Evolutionary conservation across 805 yeast genomes (phyloP).

Genomic region (Novakomyces olei): DNA sequence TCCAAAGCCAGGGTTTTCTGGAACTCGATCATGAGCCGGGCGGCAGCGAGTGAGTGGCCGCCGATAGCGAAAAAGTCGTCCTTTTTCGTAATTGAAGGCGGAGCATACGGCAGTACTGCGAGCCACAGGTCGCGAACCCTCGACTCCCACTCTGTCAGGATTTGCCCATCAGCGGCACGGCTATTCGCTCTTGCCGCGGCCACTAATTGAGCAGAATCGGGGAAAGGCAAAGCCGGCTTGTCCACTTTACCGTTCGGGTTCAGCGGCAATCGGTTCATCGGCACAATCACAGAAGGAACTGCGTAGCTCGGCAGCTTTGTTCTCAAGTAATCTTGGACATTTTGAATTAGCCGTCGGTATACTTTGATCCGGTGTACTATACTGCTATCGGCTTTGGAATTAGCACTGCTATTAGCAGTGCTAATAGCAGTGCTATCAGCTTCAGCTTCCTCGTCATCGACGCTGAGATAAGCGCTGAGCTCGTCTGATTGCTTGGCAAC

Average conservation of each 20-base stretch:
- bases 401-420: background rate
- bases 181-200: slow-evolving; percentile 38
- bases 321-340: slow-evolving; percentile 61
- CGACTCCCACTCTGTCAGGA: slow-evolving; percentile 41
- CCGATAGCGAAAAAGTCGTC: slow-evolving; percentile 95
- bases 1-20: slow-evolving; percentile 59
- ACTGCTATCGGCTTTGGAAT: too few relatives aligned
- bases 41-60: slow-evolving; percentile 92
- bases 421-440: slow-evolving; percentile 21
- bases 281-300: slow-evolving; percentile 77
- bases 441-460: slow-evolving; percentile 21
- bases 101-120: slow-evolving; percentile 60
- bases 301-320: slow-evolving; percentile 84
- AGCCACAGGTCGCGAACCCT: slow-evolving; percentile 68
- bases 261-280: slow-evolving; percentile 64
- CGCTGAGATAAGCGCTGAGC: slow-evolving; percentile 18
- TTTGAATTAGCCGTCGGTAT: slow-evolving; percentile 55
- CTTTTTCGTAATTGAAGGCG: slow-evolving; percentile 48
- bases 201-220: slow-evolving; percentile 66
- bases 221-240: slow-evolving; percentile 90
- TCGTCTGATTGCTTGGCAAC: slow-evolving; percentile 45
- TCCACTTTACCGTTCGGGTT: slow-evolving; percentile 98
- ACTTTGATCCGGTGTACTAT: slow-evolving; percentile 59
- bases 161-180: slow-evolving; percentile 16
- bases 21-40: slow-evolving; percentile 85